Base-by-base conservation (phyloP, 139 green algal genomes). In the Pseudopediastrum boryanum region DNA sequence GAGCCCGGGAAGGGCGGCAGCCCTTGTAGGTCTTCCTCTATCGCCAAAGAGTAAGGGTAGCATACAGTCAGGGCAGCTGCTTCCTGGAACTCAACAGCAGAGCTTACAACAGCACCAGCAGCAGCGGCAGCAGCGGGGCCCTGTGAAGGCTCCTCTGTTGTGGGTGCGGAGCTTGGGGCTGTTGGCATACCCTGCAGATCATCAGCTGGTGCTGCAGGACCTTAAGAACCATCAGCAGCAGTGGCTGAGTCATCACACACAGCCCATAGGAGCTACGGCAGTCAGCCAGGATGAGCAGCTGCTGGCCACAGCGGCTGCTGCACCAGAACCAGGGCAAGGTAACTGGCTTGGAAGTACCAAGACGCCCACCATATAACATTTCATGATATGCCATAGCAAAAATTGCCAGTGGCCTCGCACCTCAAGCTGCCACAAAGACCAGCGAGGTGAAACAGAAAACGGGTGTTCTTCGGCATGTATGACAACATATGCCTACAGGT, bases 171-270 rank as follows among this genome's bases (percentile, higher is more conserved):
- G 41, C 7, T 25, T 19, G 10, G 81, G 70, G 2, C 16, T 81
- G 25, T 48, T 89, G 25, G 72, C 66, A 13, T 83, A 83, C 59
- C 52, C 77, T 2, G 56, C 76, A 5, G 85, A 75, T 19, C 80
- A 83, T 50, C 43, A n/a, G 35, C 21, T 89, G 36, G 81, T 89
- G 31, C 29, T 89, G 35, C 58, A 82, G 29, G 64, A 83, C 61
- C 64, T 87, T 25, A 29, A 68, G 21, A 78, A 29, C 38, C 36
- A 70, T 8, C 42, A 62, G 46, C 81, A 85, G 71, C 38, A 7
- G 23, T 79, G 64, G 35, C 70, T 87, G 36, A 38, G 46, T 29
- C 58, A 84, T 46, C 81, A 87, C 46, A 21, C 13, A 38, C 48
- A 71, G 52, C 10, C 36, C 43, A 74, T 86, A 36, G 42, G 39